phyloP scores from a whole-genome alignment of 345 rosid species.

The Euphorbia tirucalli region DNA sequence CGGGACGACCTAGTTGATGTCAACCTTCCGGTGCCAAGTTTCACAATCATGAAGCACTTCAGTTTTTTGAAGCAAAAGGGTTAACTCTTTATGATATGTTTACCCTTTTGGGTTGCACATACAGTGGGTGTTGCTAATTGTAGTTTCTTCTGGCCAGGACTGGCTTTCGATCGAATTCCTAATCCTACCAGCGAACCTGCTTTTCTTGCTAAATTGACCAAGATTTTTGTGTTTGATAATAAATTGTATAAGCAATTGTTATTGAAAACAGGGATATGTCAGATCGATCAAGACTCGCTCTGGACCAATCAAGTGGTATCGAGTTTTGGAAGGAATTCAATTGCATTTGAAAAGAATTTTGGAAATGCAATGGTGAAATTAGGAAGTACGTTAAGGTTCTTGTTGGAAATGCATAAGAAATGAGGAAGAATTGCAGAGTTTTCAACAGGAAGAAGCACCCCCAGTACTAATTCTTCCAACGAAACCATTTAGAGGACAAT shows the following conservation, averaged over 20 bases:
- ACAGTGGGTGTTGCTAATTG: conserved; percentile 69
- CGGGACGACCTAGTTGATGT: conserved; percentile 50
- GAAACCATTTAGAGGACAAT: no score
- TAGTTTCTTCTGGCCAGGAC: conserved; percentile 47
- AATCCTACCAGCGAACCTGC: conserved; percentile 53
- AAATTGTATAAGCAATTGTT: conserved; percentile 41
- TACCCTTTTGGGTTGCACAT: conserved; percentile 70
- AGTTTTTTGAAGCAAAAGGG: conserved; percentile 40
- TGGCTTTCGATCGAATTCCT: conserved; percentile 49
- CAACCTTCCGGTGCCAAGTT: conserved; percentile 55
- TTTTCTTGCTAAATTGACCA: conserved; percentile 38
- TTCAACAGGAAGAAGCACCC: conserved; percentile 25
- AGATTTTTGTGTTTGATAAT: conserved; percentile 42
- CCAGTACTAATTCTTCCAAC: no score
- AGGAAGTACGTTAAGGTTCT: conserved; percentile 49
- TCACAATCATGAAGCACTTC: conserved; percentile 36
- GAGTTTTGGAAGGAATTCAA: conserved; percentile 30
- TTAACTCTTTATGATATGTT: conserved; percentile 53
- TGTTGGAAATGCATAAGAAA: conserved; percentile 51
- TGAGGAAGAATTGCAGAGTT: conserved; percentile 61
- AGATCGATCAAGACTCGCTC: conserved; percentile 55
- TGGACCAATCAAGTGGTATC: conserved; percentile 45
- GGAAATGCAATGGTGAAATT: conserved; percentile 59
- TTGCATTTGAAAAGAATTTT: conserved; percentile 41
- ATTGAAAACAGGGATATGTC: conserved; percentile 47